Base-by-base conservation (phyloP, 768 basidiomycete species). In the Trametes cinnabarina region DNA sequence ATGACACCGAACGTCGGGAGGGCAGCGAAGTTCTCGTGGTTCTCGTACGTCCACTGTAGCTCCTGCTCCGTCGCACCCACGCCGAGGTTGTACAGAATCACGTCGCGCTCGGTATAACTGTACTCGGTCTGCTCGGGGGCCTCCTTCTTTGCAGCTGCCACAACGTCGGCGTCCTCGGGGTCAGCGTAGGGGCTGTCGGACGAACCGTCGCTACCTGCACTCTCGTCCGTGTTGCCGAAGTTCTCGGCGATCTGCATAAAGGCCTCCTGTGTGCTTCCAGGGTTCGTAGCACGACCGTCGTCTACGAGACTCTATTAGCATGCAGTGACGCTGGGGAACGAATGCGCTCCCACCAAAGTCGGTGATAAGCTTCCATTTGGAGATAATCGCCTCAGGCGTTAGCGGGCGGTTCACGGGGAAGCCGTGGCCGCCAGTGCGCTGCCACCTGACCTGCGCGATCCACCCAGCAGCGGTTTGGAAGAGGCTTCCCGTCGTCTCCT, bases 1-100 rank as follows among this genome's bases (percentile, higher is more conserved):
- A 98, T 82, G 39, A 98, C 94, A 28, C 94, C 97, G 68, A 97
- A 98, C 0, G 95, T 98, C 0, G 94, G 97, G 34, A 99, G 74
- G 1, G 90, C 86, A 55, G 81, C 71, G 73, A 99, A 99, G 14
- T 86, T 80, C 44, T 94, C 92, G 69, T 93, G 81, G 40, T 87
- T 86, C 74, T 99, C 97, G 65, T 85, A 98, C 11, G 87, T 86
- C 88, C 92, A 94, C 62, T 93, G 85, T 6, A 98, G 81, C 57
- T 99, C 94, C 66, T 90, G 84, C 74, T 89, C 94, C 1, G 88
- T 95, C 22, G 95, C 97, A 11, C 97, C 97, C 56, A 98, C 74
- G 35, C 96, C 95, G 34, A 98, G 79, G 73, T 98, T 98, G 77
- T 98, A 99, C 10, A 98, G 77, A 62, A 97, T 89, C 35, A 98